Percentiles rank a stretch among this genome's conserved stretches.
Evolutionary conservation across 78 protist species (phyloP).

Genomic region (Planoprotostelium fungivorum): DNA sequence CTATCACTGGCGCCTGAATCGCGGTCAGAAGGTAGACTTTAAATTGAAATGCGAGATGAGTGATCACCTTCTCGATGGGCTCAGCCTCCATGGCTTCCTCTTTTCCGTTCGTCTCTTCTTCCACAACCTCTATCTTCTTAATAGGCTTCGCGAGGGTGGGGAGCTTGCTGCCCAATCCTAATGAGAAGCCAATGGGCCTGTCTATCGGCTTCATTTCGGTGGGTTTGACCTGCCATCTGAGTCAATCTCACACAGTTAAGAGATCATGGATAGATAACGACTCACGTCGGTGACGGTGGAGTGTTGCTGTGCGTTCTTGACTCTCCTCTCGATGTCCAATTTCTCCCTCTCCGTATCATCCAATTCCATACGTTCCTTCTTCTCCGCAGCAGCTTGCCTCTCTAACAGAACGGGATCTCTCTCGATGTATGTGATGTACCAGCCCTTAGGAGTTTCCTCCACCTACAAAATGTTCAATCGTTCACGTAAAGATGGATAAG

Average conservation of each 20-base stretch:
- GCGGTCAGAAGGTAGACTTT: neutral
- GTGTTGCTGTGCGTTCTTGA: slow-evolving; percentile 1
- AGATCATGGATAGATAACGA: neutral
- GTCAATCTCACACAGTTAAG: neutral
- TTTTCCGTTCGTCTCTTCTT: neutral
- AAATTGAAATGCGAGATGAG: neutral
- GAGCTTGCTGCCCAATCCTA: neutral
- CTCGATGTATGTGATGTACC: slow-evolving; percentile 73
- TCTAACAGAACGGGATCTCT: slow-evolving; percentile 51
- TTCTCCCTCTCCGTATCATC: slow-evolving; percentile 43
- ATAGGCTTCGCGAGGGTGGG: neutral
- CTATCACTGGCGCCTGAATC: neutral
- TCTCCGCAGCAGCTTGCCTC: slow-evolving; percentile 6
- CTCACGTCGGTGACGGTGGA: neutral
- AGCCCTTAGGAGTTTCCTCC: slow-evolving; percentile 88
- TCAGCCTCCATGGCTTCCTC: neutral
- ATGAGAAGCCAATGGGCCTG: neutral
- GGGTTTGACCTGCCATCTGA: neutral
- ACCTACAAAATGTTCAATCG: slow-evolving; percentile 20
- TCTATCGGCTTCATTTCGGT: neutral
- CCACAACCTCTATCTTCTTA: too few species aligned
- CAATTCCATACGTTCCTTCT: slow-evolving; percentile 19
- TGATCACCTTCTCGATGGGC: neutral
- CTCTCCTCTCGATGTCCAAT: slow-evolving; percentile 32
- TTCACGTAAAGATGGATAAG: neutral